Conservation (phyloP, 2,329 filamentous ascomycete species). For the Talaromyces sp. region DNA sequence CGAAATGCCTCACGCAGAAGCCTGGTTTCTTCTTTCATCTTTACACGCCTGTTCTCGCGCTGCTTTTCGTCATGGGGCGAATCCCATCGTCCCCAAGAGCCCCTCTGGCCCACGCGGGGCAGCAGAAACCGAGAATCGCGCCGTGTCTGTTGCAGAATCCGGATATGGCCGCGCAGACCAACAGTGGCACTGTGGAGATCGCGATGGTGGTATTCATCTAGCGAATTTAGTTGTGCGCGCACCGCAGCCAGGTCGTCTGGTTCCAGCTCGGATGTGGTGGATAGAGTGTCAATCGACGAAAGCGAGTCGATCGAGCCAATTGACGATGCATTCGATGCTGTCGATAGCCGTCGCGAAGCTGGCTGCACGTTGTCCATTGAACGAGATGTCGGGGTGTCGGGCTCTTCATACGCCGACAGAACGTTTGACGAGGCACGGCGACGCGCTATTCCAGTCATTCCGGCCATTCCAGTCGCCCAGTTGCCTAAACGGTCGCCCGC, state of each 20-base stretch:
- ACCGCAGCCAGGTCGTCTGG: slow-evolving; percentile 30
- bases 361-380: background rate
- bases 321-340: slow-evolving; percentile 22
- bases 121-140: slow-evolving; percentile 16
- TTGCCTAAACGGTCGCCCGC: slow-evolving; percentile 12
- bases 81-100: slow-evolving; percentile 31
- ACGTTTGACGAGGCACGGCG: background rate
- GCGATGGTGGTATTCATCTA: slow-evolving; percentile 31
- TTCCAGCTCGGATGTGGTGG: slow-evolving; percentile 31
- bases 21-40: slow-evolving; percentile 33
- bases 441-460: background rate
- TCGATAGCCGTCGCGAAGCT: slow-evolving; percentile 21
- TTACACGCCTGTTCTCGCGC: slow-evolving; percentile 21
- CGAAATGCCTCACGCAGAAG: slow-evolving; percentile 32
- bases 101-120: slow-evolving; percentile 8
- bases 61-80: slow-evolving; percentile 28
- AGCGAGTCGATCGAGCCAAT: slow-evolving; percentile 25
- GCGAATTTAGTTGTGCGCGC: slow-evolving; percentile 28
- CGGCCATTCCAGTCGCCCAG: slow-evolving; percentile 1
- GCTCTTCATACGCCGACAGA: background rate
- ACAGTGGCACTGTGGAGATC: slow-evolving; percentile 30
- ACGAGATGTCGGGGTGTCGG: background rate
- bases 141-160: slow-evolving; percentile 28
- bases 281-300: slow-evolving; percentile 32
- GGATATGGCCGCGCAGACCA: slow-evolving; percentile 30